These are phyloP conservation scores for Aspergillus pseudoviridinutans DNA, from an alignment of 2,329 filamentous ascomycete genomes.

Conservation along the genomic window DNA sequence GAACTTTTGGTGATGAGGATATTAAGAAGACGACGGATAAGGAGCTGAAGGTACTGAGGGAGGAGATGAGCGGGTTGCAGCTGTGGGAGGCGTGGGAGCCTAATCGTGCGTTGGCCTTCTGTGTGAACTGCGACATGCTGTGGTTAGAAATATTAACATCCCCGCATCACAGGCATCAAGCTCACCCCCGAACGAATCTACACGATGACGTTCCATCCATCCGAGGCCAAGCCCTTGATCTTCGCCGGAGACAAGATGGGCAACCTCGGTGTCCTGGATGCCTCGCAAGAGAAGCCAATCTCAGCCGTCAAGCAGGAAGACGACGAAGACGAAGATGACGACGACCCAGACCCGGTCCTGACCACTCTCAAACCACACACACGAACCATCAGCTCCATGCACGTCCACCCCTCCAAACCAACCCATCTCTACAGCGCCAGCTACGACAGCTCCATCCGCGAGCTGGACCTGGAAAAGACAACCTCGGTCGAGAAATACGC, in stretches of 20 bases:
- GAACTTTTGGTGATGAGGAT: constrained; percentile 84
- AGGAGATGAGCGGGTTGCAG: constrained; percentile 71
- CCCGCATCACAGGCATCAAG: constrained; percentile 65
- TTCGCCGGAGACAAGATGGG: constrained; percentile 95
- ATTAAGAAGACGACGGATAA: constrained; percentile 74
- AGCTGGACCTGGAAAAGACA: constrained; percentile 76
- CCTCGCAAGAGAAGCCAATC: constrained; percentile 48
- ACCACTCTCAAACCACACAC: constrained; percentile 87
- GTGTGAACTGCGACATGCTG: neutral
- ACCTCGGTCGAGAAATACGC: constrained; percentile 78
- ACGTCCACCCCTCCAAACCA: constrained; percentile 68
- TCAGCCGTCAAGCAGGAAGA: constrained; percentile 48
- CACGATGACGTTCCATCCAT: constrained; percentile 82
- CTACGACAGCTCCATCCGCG: constrained; percentile 89
- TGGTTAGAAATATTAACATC: constrained; percentile 2
- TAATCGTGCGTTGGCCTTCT: constrained; percentile 54
- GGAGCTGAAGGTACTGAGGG: constrained; percentile 66
- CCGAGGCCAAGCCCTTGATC: constrained; percentile 75
- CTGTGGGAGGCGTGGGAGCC: constrained; percentile 83
- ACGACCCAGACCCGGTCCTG: constrained; percentile 69
- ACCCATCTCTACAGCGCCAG: constrained; percentile 79
- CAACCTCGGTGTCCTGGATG: constrained; percentile 85
- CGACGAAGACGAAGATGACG: constrained; percentile 62
- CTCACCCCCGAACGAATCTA: constrained; percentile 86
- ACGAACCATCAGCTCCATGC: constrained; percentile 80